Conservation (phyloP, 331 rosid species). For the Acacia concinna region DNA sequence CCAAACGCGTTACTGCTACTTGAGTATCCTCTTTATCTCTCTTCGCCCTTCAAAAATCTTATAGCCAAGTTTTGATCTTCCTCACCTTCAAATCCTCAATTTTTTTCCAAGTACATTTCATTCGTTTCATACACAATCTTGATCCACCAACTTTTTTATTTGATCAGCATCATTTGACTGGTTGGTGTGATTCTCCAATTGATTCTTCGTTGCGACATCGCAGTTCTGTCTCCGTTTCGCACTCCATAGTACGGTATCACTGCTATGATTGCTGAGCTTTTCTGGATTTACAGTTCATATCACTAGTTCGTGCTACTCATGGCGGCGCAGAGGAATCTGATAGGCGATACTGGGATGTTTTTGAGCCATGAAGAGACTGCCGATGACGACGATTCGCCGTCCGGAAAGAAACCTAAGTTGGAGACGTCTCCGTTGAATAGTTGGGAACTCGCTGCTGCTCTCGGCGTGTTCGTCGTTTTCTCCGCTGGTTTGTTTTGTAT, state of each 20-base stretch:
- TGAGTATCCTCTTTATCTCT: slow-evolving; percentile 7
- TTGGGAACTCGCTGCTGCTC: slow-evolving; percentile 65
- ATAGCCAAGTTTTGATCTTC: not conserved
- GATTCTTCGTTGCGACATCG: not conserved
- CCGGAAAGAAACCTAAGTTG: slow-evolving; percentile 61
- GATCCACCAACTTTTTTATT: slow-evolving; percentile 4
- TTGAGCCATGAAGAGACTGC: slow-evolving; percentile 68
- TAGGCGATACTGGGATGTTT: slow-evolving; percentile 33
- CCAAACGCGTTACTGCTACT: slow-evolving; percentile 6
- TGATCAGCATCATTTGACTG: slow-evolving; percentile 37
- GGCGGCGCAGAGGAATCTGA: slow-evolving; percentile 86
- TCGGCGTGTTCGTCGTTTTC: slow-evolving; percentile 59
- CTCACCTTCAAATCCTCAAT: not conserved
- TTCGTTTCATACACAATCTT: not conserved
- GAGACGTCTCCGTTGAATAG: slow-evolving; percentile 60
- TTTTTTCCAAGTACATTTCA: not conserved
- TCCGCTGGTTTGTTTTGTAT: slow-evolving; percentile 61
- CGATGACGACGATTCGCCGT: slow-evolving; percentile 55
- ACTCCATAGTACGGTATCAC: not conserved
- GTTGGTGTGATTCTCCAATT: not conserved
- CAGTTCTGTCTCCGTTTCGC: not conserved
- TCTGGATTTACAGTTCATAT: not conserved
- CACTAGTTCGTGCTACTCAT: slow-evolving; percentile 22
- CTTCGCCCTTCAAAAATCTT: not conserved
- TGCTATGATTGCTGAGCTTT: slow-evolving; percentile 2